Evolutionary conservation across 208 protist genomes (phyloP), one percentile per base, ranked within the genome.

Genomic region (Leishmania guyanensis): DNA sequence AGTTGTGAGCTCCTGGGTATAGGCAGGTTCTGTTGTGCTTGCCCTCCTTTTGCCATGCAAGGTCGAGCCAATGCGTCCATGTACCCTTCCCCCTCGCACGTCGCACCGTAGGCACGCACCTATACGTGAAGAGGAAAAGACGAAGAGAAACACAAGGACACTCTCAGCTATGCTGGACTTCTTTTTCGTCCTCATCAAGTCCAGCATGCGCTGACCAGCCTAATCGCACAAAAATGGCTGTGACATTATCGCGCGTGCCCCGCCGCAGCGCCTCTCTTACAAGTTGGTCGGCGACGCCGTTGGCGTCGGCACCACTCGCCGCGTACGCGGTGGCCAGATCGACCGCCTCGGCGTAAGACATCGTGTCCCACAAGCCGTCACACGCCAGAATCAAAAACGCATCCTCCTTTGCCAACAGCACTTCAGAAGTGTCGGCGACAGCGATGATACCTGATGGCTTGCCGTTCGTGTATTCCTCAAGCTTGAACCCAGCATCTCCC

Each of bases 401-500:
- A 77, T 98, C 93, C 36, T 92, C 85, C 12, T 84, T 70, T 16
- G 80, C 91, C 2, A 95, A 84, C 43, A 86, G 78, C 22, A 87
- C 86, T 14, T 89, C 81, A 62, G 70, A 36, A 16, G 88, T 91
- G 78, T 96, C 85, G 26, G 94, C 91, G 79, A 90, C 90, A 4
- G 88, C 90, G 78, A 95, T 96, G 69, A 97, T 74, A 46, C 90
- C 91, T 20, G 93, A 97, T 0, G 87, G 91, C 46, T 94, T 92
- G 36, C 90, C 92, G 64, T 87, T 81, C 5, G 94, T 95, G 81
- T 94, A 95, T 69, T 90, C 81, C 53, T 90, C 85, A 46, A 95
- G 75, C 71, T 97, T 97, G 84, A 98, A 99, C 26, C 84, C 88
- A 20, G 96, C 97, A 87, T 99, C 98, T 26, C 98, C 98, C 43